Base-by-base conservation (phyloP, 441 rosid species). In the Melastoma candidum region DNA sequence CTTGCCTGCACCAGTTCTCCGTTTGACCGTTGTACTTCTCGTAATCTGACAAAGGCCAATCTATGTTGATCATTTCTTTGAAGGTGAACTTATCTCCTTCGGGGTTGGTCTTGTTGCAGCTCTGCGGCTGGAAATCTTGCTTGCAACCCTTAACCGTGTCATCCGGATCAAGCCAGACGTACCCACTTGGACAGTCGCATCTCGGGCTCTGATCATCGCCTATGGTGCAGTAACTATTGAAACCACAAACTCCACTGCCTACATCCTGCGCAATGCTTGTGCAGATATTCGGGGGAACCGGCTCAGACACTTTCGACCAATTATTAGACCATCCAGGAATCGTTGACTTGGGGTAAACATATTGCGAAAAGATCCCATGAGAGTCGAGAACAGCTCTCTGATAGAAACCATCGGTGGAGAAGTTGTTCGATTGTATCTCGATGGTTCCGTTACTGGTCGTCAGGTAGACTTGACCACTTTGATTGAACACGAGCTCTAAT, bases 211-310 rank as follows among this genome's bases (percentile, higher is more conserved):
- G 48, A 22, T 67, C 68, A 1, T 46, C 54, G 36, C 54, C 63
- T 1, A 66, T 7, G n/a, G 0, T 14, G 66, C 82, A 77, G 59
- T 64, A 74, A 64, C 75, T 70, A 61, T 79, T 77, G 59, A 63
- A 64, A 10, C 82, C 82, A 17, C 79, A 79, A 12, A 71, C 69
- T 43, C 79, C 82, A 17, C 60, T 14, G 2, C 78, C 76, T 1
- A 25, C 2, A 0, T 2, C 26, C 41, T 2, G 55, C 13, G 0
- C 1, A 11, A 71, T 48, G 2, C 25, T 24, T 1, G 7, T 9
- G 53, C 76, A 68, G 5, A 68, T 60, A 45, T 74, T 52, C 43
- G 56, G 2, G 2, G 75, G 71, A 36, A 49, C 49, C n/a, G 57
- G 25, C n/a, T 17, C 44, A 1, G 57, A 41, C 22, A 48, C 3